phyloP scores from a whole-genome alignment of 2,329 filamentous ascomycete species.

The Botrytis galanthina region DNA sequence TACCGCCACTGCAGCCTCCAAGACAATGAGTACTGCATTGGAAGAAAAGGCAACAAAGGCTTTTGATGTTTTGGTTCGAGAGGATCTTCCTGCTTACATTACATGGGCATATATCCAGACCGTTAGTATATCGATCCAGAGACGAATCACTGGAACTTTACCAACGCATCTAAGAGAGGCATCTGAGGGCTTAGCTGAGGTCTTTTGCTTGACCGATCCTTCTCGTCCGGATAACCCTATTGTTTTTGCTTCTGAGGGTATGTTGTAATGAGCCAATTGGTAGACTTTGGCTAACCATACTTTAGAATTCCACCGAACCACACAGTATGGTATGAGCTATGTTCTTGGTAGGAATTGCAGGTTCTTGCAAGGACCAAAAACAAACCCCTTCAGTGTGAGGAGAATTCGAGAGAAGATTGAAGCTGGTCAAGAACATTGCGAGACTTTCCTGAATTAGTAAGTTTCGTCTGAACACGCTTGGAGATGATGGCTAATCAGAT shows the following conservation, averaged over 20 bases:
- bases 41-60: conserved; percentile 63
- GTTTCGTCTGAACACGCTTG: conserved; percentile 25
- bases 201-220: conserved; percentile 75
- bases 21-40: conserved; percentile 57
- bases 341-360: conserved; percentile 74
- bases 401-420: conserved; percentile 60
- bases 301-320: conserved; percentile 70
- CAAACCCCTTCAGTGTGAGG: conserved; percentile 59
- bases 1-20: conserved; percentile 48
- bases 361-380: conserved; percentile 73
- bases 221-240: conserved; percentile 72
- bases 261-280: conserved; percentile 19
- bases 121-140: conserved; percentile 66
- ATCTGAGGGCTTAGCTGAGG: conserved; percentile 73
- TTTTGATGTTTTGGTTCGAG: conserved; percentile 61
- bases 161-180: conserved; percentile 62
- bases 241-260: conserved; percentile 73
- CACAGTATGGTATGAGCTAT: conserved; percentile 72
- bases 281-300: conserved; percentile 5
- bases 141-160: conserved; percentile 65
- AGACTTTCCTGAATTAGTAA: conserved; percentile 73
- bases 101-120: conserved; percentile 66
- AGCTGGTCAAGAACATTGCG: conserved; percentile 66
- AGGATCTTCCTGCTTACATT: conserved; percentile 71
- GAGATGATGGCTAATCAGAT: conserved; percentile 14